Conservation (phyloP, 345 rosid genomes). For the Aquilaria sinensis region DNA sequence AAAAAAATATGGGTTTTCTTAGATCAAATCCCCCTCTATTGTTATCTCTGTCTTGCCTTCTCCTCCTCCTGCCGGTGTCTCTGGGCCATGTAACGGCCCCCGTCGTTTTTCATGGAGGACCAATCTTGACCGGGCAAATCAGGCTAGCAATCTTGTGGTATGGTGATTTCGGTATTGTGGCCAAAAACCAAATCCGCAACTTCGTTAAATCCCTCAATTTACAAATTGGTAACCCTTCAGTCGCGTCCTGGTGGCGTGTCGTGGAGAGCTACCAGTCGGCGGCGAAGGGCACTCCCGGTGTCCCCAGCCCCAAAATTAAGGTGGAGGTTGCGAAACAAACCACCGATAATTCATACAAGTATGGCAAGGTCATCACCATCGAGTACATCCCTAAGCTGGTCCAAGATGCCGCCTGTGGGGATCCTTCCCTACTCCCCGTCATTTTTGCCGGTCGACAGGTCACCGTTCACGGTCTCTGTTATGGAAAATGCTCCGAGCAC, state of each 20-base stretch:
- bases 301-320: slow-evolving; percentile 9
- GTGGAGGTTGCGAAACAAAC: slow-evolving; percentile 33
- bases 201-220: slow-evolving; percentile 36
- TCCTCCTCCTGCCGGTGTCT: background rate
- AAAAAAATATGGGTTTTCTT: background rate
- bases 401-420: slow-evolving; percentile 19
- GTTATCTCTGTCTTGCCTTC: background rate
- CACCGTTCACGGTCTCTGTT: slow-evolving; percentile 39
- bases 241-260: slow-evolving; percentile 34
- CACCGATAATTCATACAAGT: slow-evolving; percentile 23
- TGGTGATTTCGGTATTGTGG: slow-evolving; percentile 22
- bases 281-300: background rate
- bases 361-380: slow-evolving; percentile 36
- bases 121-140: slow-evolving; percentile 18
- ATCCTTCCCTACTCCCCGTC: slow-evolving; percentile 27
- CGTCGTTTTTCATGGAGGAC: slow-evolving; percentile 4
- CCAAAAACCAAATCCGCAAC: slow-evolving; percentile 23
- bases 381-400: slow-evolving; percentile 25
- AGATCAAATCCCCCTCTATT: background rate
- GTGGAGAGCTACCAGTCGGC: slow-evolving; percentile 41
- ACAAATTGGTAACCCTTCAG: slow-evolving; percentile 17
- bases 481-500: slow-evolving; percentile 40
- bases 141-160: slow-evolving; percentile 38
- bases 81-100: background rate
- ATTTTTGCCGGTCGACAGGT: slow-evolving; percentile 43